phyloP scores from a whole-genome alignment of 805 yeast species.

The Kodamaea nitidulidarum region DNA sequence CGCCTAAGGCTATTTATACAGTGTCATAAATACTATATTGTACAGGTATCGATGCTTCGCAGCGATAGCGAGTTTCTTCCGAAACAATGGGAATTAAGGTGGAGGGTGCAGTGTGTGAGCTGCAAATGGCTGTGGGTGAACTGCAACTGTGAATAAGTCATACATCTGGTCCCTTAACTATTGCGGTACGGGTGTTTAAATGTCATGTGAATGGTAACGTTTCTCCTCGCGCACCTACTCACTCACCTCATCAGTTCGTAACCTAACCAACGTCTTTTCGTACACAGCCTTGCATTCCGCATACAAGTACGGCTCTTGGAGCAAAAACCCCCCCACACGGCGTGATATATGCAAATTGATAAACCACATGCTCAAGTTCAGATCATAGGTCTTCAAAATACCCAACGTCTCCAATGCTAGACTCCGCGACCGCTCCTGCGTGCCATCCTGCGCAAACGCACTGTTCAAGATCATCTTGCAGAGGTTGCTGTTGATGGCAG shows the following conservation, averaged over 20 bases:
- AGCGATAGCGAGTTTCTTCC: too few species aligned
- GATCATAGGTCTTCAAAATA: constrained; percentile 34
- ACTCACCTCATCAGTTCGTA: background rate
- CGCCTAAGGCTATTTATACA: too few species aligned
- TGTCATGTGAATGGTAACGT: too few species aligned
- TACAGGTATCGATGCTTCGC: too few species aligned
- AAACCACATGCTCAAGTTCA: constrained; percentile 32
- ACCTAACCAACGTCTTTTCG: constrained; percentile 1
- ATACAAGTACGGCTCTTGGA: constrained; percentile 5
- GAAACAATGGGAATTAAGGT: too few species aligned
- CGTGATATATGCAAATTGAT: constrained; percentile 26
- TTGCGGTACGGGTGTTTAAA: too few species aligned
- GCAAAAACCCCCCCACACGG: constrained; percentile 5
- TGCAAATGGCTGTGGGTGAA: too few species aligned
- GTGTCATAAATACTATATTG: too few species aligned
- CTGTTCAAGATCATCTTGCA: constrained; percentile 29
- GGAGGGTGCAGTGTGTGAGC: too few species aligned
- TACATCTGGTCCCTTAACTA: too few species aligned
- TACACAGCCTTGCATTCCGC: constrained; percentile 6
- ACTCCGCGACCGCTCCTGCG: background rate
- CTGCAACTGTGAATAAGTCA: too few species aligned
- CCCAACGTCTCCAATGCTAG: constrained; percentile 35
- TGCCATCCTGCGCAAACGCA: constrained; percentile 13
- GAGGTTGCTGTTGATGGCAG: constrained; percentile 27
- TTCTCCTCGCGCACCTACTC: too few species aligned